Evolutionary conservation across 495 filamentous ascomycete species (phyloP).

Genomic region (Friedmanniomyces simplex): DNA sequence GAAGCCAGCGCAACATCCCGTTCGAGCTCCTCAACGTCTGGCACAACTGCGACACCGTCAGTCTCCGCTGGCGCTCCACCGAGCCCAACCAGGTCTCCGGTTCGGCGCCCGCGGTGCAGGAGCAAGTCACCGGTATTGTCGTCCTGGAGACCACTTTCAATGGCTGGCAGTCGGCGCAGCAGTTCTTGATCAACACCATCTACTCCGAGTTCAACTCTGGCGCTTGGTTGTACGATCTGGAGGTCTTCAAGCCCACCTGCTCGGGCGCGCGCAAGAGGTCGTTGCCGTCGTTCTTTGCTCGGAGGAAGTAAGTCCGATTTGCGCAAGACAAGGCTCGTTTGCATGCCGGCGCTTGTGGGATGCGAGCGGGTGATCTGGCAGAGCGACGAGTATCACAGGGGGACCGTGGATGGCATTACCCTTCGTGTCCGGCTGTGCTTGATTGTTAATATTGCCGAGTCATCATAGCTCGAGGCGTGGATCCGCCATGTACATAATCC

Average conservation of each 20-base stretch:
- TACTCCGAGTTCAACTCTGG: conserved; percentile 15
- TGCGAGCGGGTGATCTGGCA: no score
- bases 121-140: conserved; percentile 9
- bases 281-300: not conserved
- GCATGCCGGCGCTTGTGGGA: no score
- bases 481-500: no score
- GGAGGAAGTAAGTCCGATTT: not conserved
- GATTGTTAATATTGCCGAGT: no score
- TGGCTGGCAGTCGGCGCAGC: not conserved
- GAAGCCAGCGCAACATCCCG: conserved; percentile 7
- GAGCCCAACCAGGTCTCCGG: not conserved
- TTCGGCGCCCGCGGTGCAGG: not conserved
- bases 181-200: conserved; percentile 8
- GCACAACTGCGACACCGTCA: conserved; percentile 11
- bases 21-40: conserved; percentile 13
- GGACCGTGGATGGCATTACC: no score
- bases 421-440: no score
- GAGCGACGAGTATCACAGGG: no score
- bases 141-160: conserved; percentile 7
- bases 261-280: not conserved
- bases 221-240: conserved; percentile 5
- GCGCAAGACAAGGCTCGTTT: no score
- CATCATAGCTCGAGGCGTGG: no score
- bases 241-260: conserved; percentile 2
- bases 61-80: conserved; percentile 4